Conservation (phyloP, 2,329 filamentous ascomycete species). For the Aschersonia sp. region DNA sequence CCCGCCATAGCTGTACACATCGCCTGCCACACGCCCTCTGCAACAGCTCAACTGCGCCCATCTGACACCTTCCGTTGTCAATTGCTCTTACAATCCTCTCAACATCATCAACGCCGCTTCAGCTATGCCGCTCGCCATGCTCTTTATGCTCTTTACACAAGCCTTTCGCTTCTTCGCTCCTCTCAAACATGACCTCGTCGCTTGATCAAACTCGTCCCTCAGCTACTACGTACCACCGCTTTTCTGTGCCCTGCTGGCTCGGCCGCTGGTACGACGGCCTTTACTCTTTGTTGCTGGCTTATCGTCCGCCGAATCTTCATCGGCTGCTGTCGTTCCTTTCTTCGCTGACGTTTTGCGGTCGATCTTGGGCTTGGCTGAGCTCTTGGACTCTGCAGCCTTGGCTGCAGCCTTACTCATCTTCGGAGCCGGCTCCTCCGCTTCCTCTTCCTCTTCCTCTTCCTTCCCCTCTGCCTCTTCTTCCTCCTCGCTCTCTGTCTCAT, state of each 20-base stretch:
- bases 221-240: background rate
- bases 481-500: constrained; percentile 4
- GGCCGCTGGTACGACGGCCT: constrained; percentile 5
- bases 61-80: too few species aligned
- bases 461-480: constrained; percentile 4
- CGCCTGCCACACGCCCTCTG: too few species aligned
- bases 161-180: too few species aligned
- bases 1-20: too few species aligned
- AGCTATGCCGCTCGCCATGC: background rate
- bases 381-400: constrained; percentile 2
- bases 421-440: background rate
- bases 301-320: constrained; percentile 3
- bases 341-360: background rate
- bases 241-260: constrained; percentile 11
- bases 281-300: constrained; percentile 15
- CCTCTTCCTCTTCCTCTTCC: background rate
- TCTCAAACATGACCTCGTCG: too few species aligned
- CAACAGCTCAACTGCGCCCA: too few species aligned
- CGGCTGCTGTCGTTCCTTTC: background rate
- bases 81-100: background rate
- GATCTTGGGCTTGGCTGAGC: background rate
- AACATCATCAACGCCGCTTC: background rate
- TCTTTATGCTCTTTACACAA: background rate
- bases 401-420: constrained; percentile 5
- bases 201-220: too few species aligned